Evolutionary conservation across 257 asterid genomes (phyloP), one percentile per base, ranked within the genome.

Genomic region (Mitragyna speciosa): DNA sequence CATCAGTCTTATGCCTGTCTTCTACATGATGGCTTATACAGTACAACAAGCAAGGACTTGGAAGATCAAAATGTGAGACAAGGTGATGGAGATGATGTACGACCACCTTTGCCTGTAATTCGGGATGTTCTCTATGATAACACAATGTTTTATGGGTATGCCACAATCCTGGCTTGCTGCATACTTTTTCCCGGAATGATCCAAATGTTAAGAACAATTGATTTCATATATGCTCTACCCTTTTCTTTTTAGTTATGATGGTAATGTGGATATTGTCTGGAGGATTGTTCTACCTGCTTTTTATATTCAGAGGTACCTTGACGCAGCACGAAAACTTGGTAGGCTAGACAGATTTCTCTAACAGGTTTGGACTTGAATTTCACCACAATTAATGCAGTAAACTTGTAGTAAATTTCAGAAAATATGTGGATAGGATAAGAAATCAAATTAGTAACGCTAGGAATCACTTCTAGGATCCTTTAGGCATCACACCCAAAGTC

Each of bases 21-120:
- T 58, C 47, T 43, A 24, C 72, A 36, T 19, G 33, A 63, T 56
- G 61, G 75, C 51, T 63, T 84, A 66, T 59, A 61, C 89, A 92
- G 96, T 61, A 93, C 84, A 71, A 69, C 77, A 76, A 85, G 45
- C 51, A 86, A 86, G 66, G 97, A 88, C 36, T 68, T 77, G 72
- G 91, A 74, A 48, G 89, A 77, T 78, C 84, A 73, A 84, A 86
- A 79, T 81, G 81, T 56, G 45, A 80, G 86, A 78, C 90, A 83
- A 76, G 90, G 73, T 74, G 92, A 78, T 71, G 95, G 84, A 75
- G 90, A 87, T 82, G 94, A 87, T 75, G 87, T 96, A 48, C 95
- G 99, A 0, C 85, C 99, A 74, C 99, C 99, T 81, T 90, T 96
- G 78, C 99, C 99, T 72, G 99, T 94, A 82, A 92, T 80, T 87